Conservation (phyloP, 2,329 filamentous ascomycete species). For the Penicillium sp. region DNA sequence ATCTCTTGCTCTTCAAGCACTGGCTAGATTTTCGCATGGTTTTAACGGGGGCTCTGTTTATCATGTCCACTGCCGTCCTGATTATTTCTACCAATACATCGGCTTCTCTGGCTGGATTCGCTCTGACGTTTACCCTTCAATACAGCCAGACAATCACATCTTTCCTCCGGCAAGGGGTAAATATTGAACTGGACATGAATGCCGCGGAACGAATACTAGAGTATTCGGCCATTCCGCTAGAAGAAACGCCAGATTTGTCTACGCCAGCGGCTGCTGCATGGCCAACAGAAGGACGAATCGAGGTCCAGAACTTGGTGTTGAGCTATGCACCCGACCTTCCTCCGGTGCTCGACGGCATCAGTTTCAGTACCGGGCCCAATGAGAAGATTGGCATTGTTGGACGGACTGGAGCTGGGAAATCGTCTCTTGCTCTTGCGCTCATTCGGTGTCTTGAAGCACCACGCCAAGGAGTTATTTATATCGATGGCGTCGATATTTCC, state of each 20-base stretch:
- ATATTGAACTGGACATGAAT: constrained; percentile 62
- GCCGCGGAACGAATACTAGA: constrained; percentile 47
- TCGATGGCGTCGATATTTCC: constrained; percentile 10
- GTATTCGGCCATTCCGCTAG: constrained; percentile 41
- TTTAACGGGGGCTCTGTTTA: constrained; percentile 65
- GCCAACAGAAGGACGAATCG: constrained; percentile 19
- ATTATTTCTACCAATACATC: constrained; percentile 61
- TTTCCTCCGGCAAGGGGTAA: constrained; percentile 21
- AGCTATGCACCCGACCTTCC: constrained; percentile 2
- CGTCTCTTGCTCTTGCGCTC: constrained; percentile 15
- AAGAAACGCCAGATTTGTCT: constrained; percentile 23
- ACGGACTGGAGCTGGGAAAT: constrained; percentile 18
- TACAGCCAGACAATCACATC: constrained; percentile 62
- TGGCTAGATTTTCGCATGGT: constrained; percentile 74
- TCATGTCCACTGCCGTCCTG: constrained; percentile 60
- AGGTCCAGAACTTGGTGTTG: neutral
- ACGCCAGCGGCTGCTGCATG: constrained; percentile 23
- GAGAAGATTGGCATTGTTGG: constrained; percentile 14
- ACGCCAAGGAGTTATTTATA: neutral
- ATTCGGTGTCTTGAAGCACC: constrained; percentile 5
- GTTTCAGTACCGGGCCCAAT: neutral
- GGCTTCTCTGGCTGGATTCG: constrained; percentile 69
- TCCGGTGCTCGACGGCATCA: constrained; percentile 1
- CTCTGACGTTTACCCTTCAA: constrained; percentile 67
- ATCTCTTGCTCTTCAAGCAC: constrained; percentile 68